Base-by-base conservation (phyloP, 2,329 filamentous ascomycete genomes). In the Pestalotiopsis sp. region DNA sequence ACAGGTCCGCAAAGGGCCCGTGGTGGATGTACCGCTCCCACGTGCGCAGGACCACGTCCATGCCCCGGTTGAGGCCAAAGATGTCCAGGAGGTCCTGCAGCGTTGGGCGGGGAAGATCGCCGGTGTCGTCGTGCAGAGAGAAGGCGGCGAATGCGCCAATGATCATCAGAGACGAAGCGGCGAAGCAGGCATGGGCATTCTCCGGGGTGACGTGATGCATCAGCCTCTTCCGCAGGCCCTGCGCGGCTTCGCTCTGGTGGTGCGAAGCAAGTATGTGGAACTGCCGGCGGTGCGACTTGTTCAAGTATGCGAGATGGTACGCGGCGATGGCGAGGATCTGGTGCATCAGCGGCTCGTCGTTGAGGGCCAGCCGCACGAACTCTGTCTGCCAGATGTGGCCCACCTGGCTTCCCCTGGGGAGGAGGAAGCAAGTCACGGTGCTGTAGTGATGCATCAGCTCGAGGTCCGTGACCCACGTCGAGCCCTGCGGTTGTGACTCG, bases 171-270 rank as follows among this genome's bases (percentile, higher is more conserved):
- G 77, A 78, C 0, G 79, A 75, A 0, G 77, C 73, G 2, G 76
- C 68, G 66, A 81, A 81, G 3, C 79, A 72, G 1, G 78, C 73
- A n/a, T 79, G 74, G 45, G 76, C 80, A 57, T 74, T 79, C 1
- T 78, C 74, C 1, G 73, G 70, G 7, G 67, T 74, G 27, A 80
- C 72, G 7, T 62, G 59, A 5, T 72, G 67, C 0, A 72, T 39
- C 1, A 81, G 68, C 0, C 72, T 71, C 3, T 68, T 71, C 0
- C 78, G 74, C 61, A 81, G 72, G 1, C 77, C 78, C 20, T 71
- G 70, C 2, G 78, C 73, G 9, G 78, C 77, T 17, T 76, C 71
- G 62, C 72, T 78, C 57, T 80, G 79, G 25, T 80, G 79, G 9
- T 78, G 76, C 1, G 78, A 77, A 1, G 77, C 79, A 20, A 73